Conservation (phyloP, 495 filamentous ascomycete species). For the Pyronema domesticum region DNA sequence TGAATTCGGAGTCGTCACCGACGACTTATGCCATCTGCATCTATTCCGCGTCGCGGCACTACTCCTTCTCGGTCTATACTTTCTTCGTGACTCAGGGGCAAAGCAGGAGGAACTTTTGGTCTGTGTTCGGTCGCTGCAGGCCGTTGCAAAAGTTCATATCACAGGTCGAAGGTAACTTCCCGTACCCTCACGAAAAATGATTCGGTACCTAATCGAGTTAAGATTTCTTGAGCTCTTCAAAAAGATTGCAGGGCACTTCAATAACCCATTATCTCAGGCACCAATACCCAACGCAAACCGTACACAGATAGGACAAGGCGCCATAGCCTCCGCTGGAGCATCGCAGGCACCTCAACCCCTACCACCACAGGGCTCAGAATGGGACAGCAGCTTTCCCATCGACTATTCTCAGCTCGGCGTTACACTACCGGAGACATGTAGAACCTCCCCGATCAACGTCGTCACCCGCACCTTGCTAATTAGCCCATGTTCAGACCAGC, state of each 20-base stretch:
- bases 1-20: conserved; percentile 17
- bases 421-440: no score
- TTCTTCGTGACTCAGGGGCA: neutral
- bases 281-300: neutral
- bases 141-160: conserved; percentile 3
- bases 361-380: no score
- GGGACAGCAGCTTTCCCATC: no score
- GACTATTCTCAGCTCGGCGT: no score
- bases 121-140: neutral
- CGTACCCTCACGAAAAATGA: neutral
- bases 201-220: neutral
- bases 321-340: neutral
- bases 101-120: neutral
- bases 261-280: neutral
- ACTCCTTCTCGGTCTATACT: conserved; percentile 15
- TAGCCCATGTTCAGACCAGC: no score
- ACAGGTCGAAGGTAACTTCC: neutral
- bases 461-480: no score
- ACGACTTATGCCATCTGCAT: conserved; percentile 21
- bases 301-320: neutral
- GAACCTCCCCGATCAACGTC: no score
- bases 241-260: neutral
- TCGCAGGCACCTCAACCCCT: neutral
- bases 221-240: conserved; percentile 3
- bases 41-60: conserved; percentile 22